Base-by-base conservation (phyloP, 148 eudicot species). In the Rhododendron ferrugineum region DNA sequence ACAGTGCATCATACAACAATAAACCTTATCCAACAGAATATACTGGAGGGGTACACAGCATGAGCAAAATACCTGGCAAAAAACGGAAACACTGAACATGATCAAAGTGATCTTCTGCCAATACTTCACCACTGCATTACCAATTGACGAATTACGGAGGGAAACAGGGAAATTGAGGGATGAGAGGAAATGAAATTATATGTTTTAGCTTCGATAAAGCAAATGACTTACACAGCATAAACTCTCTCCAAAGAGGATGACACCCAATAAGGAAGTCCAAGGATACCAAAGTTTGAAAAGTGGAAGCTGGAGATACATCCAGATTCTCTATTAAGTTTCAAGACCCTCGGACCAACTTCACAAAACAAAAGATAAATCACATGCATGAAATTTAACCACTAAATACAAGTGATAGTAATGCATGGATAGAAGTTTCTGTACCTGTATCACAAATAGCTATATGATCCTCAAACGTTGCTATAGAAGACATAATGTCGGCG, bases 251-350 rank as follows among this genome's bases (percentile, higher is more conserved):
- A 84, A 85, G 95, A 86, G 74, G 74, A 88, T 62, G 91, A 54
- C 77, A 91, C 84, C 99, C 99, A 97, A 86, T 92, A 97, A 30
- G 99, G 98, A 54, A 94, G 89, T 44, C 98, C 96, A 76, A 95
- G 95, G 72, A 81, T 78, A 49, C 98, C 94, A 62, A 94, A 91
- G 84, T 94, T 97, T 49, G 97, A 91, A 44, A 95, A 88, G 62
- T 86, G 86, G 60, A 93, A 86, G 86, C 82, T 89, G 68, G 95
- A 89, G 83, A 88, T 80, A 74, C 80, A 86, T 84, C 91, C 90
- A 88, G 93, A 88, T 82, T 84, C 87, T 87, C 82, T 90, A 70
- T 87, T 82, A 83, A 91, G 87, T 90, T 88, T 94, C 89, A 93
- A 87, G 60, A 97, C 91, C 87, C 90, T 89, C 86, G 93, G 96